These are phyloP conservation scores for Metschnikowia cerradonensis DNA, from an alignment of 805 yeast genomes.

Conservation along the genomic window DNA sequence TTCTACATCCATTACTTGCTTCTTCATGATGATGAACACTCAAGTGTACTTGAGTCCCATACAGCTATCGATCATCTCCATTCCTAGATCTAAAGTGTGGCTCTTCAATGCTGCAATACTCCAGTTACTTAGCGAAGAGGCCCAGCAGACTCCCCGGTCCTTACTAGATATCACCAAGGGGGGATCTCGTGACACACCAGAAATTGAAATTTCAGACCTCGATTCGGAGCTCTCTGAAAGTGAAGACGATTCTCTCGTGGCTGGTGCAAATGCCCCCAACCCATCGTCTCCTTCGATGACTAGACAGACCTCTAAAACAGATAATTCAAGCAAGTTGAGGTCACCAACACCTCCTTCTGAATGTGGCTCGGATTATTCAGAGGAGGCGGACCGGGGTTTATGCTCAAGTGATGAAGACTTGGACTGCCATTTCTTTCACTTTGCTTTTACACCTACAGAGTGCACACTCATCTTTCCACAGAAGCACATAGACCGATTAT, in stretches of 20 bases:
- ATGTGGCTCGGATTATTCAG: constrained; percentile 1
- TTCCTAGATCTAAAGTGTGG: constrained; percentile 52
- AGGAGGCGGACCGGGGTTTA: neutral
- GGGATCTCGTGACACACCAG: neutral
- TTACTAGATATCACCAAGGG: neutral
- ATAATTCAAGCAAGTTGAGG: constrained; percentile 29
- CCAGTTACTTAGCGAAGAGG: constrained; percentile 39
- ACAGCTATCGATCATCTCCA: constrained; percentile 46
- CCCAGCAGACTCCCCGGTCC: constrained; percentile 15
- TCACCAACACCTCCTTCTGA: constrained; percentile 9
- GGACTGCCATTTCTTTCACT: constrained; percentile 43
- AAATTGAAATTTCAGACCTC: neutral
- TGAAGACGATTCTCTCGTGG: neutral
- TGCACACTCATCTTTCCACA: constrained; percentile 55
- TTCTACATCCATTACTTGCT: neutral
- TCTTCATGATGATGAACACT: constrained; percentile 29
- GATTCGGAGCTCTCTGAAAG: neutral
- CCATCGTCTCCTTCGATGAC: neutral
- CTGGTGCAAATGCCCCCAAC: neutral
- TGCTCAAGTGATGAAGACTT: neutral
- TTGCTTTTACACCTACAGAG: constrained; percentile 61
- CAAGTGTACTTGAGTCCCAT: constrained; percentile 48
- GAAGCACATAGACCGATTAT: constrained; percentile 31
- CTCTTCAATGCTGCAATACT: constrained; percentile 50
- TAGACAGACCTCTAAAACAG: constrained; percentile 12